Evolutionary conservation across 768 basidiomycete genomes (phyloP).

Genomic region (Auriscalpium microsporum): DNA sequence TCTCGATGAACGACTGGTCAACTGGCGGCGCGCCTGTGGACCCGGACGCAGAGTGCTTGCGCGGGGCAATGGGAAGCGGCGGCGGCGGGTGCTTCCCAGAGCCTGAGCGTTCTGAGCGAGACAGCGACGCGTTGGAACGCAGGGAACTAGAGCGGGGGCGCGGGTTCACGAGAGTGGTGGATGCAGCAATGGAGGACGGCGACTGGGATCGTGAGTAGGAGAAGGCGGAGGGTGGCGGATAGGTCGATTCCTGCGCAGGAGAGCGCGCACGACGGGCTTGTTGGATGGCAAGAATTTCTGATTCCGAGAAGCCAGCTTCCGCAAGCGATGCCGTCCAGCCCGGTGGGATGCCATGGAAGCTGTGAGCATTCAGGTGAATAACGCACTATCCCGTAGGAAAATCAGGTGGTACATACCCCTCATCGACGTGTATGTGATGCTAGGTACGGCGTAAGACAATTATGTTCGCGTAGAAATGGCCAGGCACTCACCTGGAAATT

Average conservation of each 20-base stretch:
- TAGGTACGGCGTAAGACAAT: not conserved
- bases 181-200: not conserved
- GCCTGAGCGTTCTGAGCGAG: slow-evolving; percentile 12
- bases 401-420: slow-evolving; percentile 5
- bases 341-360: slow-evolving; percentile 13
- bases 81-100: not conserved
- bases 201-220: slow-evolving; percentile 3
- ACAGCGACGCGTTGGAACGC: slow-evolving; percentile 10
- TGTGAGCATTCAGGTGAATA: not conserved
- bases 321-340: slow-evolving; percentile 8
- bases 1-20: not conserved
- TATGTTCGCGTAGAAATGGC: not conserved
- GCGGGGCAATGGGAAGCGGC: not conserved
- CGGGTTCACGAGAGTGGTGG: slow-evolving; percentile 1
- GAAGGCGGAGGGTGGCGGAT: not conserved
- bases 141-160: slow-evolving; percentile 7
- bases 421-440: slow-evolving; percentile 15
- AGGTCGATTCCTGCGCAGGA: not conserved
- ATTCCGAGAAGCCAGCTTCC: slow-evolving; percentile 14
- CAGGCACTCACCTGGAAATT: slow-evolving; percentile 11
- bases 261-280: slow-evolving; percentile 10
- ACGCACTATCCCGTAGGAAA: not conserved
- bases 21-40: not conserved
- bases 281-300: slow-evolving; percentile 13
- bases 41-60: not conserved